A percentile compares a stretch with the other conserved stretches of the same genome.
phyloP scores from a whole-genome alignment of 495 filamentous ascomycete genomes.

The Rhypophila decipiens region DNA sequence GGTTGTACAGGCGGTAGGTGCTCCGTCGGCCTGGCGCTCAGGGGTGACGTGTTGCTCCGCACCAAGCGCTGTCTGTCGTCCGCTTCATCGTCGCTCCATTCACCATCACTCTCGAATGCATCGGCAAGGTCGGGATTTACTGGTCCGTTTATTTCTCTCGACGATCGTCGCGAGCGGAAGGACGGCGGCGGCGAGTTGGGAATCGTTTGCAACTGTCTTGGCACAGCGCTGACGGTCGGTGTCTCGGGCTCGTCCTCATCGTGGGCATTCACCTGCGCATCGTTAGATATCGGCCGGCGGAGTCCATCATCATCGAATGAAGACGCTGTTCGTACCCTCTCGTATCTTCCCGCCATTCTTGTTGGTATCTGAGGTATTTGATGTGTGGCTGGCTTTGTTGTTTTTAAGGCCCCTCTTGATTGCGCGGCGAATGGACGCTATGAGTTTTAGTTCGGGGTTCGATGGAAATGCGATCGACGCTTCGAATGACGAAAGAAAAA shows the following conservation, averaged over 20 bases:
- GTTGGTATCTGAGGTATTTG: constrained; percentile 1
- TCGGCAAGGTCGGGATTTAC: constrained; percentile 78
- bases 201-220: constrained; percentile 39
- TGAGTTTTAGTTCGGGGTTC: no score
- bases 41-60: constrained; percentile 54
- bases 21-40: constrained; percentile 6
- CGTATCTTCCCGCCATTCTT: constrained; percentile 80
- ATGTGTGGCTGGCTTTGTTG: background rate
- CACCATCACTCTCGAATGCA: constrained; percentile 75
- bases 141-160: constrained; percentile 32
- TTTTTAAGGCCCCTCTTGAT: background rate
- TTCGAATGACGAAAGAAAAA: no score
- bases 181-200: constrained; percentile 90
- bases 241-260: constrained; percentile 40
- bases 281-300: background rate
- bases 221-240: constrained; percentile 21
- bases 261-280: constrained; percentile 36
- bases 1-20: constrained; percentile 18
- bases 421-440: background rate
- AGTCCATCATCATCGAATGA: background rate
- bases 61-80: constrained; percentile 85
- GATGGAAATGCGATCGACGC: no score
- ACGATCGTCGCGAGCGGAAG: constrained; percentile 80
- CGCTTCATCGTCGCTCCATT: constrained; percentile 65
- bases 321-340: constrained; percentile 57